Evolutionary conservation across 768 basidiomycete genomes (phyloP).

Genomic region (Collybiopsis luxurians): DNA sequence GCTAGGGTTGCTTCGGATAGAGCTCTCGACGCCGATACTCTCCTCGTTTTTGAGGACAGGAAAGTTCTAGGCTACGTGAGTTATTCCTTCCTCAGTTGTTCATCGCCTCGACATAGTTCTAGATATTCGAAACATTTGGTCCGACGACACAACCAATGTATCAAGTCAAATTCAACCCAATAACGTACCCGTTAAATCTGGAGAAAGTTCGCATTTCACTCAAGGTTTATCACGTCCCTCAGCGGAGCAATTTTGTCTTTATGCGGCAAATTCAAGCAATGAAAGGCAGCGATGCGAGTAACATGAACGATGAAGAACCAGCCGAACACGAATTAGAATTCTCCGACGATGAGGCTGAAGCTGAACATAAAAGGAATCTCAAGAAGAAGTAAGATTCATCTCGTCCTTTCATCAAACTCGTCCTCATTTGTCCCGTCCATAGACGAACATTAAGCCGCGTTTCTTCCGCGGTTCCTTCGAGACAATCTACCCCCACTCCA

Average conservation of each 20-base stretch:
- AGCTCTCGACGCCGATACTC: constrained; percentile 84
- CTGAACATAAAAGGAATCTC: constrained; percentile 57
- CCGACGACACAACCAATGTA: constrained; percentile 90
- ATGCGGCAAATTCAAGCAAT: constrained; percentile 62
- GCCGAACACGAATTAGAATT: constrained; percentile 90
- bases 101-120: constrained; percentile 11
- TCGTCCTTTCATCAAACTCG: constrained; percentile 2
- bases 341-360: constrained; percentile 92
- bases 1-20: constrained; percentile 49
- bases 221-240: constrained; percentile 80
- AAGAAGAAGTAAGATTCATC: constrained; percentile 53
- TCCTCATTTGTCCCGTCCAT: constrained; percentile 4
- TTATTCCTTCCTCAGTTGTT: constrained; percentile 13
- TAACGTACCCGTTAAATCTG: constrained; percentile 53
- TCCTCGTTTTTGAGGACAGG: constrained; percentile 87
- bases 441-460: constrained; percentile 56
- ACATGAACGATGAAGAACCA: constrained; percentile 92
- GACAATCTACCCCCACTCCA: constrained; percentile 51
- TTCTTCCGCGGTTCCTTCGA: constrained; percentile 49
- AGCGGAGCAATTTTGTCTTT: constrained; percentile 82
- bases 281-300: constrained; percentile 93
- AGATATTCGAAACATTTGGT: constrained; percentile 96
- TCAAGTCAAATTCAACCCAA: constrained; percentile 74
- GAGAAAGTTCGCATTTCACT: constrained; percentile 53
- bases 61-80: constrained; percentile 89